Evolutionary conservation across 2,329 filamentous ascomycete species (phyloP).

Genomic region (Venturia carpophila): DNA sequence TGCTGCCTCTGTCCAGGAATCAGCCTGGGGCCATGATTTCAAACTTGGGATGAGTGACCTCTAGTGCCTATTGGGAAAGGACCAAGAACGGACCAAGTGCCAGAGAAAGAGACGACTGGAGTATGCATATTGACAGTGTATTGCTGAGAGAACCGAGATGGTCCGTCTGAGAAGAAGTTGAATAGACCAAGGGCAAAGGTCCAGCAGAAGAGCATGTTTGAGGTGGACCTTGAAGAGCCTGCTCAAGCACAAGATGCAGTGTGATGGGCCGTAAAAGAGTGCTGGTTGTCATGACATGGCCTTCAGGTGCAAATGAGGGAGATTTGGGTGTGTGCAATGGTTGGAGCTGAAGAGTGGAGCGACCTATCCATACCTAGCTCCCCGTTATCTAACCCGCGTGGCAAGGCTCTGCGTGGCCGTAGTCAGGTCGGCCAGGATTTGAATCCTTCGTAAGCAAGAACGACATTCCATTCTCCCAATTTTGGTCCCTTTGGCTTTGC

Average conservation of each 20-base stretch:
- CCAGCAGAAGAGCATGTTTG: conserved; percentile 8
- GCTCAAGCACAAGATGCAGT: neutral
- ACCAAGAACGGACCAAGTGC: conserved; percentile 46
- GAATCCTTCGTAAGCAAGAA: neutral
- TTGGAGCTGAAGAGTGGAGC: neutral
- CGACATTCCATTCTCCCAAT: no score
- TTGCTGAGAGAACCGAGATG: neutral
- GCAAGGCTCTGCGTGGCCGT: neutral
- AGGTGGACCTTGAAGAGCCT: neutral
- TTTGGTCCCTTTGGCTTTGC: neutral
- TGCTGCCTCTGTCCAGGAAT: conserved; percentile 39
- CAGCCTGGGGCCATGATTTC: conserved; percentile 23
- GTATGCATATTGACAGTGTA: neutral
- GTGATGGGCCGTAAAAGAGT: neutral
- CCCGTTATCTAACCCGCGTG: neutral
- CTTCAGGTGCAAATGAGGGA: neutral
- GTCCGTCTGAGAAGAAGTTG: neutral
- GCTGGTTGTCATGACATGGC: neutral
- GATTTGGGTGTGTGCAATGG: neutral
- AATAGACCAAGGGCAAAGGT: conserved; percentile 1
- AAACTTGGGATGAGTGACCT: conserved; percentile 32
- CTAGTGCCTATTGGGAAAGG: conserved; percentile 52
- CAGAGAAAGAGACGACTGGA: conserved; percentile 28
- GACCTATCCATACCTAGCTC: neutral
- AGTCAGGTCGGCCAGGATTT: neutral